Percentiles rank a stretch among this genome's conserved stretches.
phyloP scores from a whole-genome alignment of 768 basidiomycete genomes.

The Chalciporus sphaerocephalus region DNA sequence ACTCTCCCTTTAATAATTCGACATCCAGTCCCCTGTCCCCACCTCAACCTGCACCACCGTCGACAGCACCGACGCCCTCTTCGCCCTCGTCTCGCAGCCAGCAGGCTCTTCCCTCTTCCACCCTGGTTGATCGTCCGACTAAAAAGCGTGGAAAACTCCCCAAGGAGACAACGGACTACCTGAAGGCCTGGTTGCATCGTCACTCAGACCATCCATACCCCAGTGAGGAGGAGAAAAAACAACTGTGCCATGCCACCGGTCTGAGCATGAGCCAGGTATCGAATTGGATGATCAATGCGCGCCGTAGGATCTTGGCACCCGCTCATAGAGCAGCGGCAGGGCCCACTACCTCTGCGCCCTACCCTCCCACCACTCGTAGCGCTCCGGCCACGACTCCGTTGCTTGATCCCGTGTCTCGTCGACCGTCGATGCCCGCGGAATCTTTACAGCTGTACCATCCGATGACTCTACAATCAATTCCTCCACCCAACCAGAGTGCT shows the following conservation, averaged over 20 bases:
- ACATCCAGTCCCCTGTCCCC: constrained; percentile 40
- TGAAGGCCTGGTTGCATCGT: constrained; percentile 84
- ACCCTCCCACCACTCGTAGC: constrained; percentile 43
- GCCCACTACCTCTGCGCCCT: constrained; percentile 75
- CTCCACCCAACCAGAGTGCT: constrained; percentile 28
- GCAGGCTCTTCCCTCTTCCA: constrained; percentile 46
- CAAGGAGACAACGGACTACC: constrained; percentile 85
- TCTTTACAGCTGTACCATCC: constrained; percentile 74
- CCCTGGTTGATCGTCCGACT: constrained; percentile 69
- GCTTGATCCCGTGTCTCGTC: constrained; percentile 44
- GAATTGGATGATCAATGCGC: constrained; percentile 93
- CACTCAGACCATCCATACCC: constrained; percentile 90
- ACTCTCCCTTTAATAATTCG: constrained; percentile 23
- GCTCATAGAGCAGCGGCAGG: constrained; percentile 72
- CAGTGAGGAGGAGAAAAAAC: constrained; percentile 87
- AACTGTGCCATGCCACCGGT: constrained; percentile 79
- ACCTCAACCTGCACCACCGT: constrained; percentile 31
- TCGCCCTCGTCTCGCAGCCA: constrained; percentile 49
- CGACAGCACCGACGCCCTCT: constrained; percentile 38
- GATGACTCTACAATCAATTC: constrained; percentile 63
- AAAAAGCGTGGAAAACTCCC: constrained; percentile 86
- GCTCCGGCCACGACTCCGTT: constrained; percentile 20
- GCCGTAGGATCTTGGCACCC: constrained; percentile 78
- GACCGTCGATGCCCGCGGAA: constrained; percentile 67
- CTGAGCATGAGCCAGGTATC: constrained; percentile 87